These are phyloP conservation scores for Clarireedia homoeocarpa DNA, from an alignment of 2,329 filamentous ascomycete species.

Conservation along the genomic window DNA sequence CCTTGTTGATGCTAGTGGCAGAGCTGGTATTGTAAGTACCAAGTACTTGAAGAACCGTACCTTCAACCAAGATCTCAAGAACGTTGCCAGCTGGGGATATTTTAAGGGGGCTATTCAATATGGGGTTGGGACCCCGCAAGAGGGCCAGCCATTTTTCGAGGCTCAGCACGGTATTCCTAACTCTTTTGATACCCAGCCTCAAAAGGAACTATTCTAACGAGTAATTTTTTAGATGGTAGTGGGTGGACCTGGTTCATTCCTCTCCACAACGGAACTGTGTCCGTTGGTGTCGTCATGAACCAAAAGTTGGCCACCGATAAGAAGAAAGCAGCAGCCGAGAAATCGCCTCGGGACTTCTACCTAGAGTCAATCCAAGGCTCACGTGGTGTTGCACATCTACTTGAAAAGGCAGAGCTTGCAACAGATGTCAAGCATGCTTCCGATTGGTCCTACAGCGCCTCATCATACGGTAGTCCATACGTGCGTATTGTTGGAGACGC, in stretches of 20 bases:
- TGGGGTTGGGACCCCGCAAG: slow-evolving; percentile 29
- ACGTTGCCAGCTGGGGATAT: slow-evolving; percentile 42
- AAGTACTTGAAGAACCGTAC: slow-evolving; percentile 42
- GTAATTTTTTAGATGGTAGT: slow-evolving; percentile 31
- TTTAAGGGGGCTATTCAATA: slow-evolving; percentile 33
- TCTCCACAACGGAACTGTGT: slow-evolving; percentile 38
- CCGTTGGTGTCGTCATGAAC: slow-evolving; percentile 36
- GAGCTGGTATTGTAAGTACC: slow-evolving; percentile 37
- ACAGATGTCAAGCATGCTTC: no score
- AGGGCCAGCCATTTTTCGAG: slow-evolving; percentile 38
- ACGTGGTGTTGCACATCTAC: no score
- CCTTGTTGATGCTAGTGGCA: slow-evolving; percentile 41
- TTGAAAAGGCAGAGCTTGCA: no score
- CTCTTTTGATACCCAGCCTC: neutral
- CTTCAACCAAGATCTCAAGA: slow-evolving; percentile 41
- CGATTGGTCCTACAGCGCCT: no score
- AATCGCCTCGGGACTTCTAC: slow-evolving; percentile 28
- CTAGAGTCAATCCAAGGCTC: no score
- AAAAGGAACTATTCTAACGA: slow-evolving; percentile 6
- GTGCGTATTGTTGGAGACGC: no score
- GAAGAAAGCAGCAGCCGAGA: slow-evolving; percentile 30
- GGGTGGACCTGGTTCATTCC: slow-evolving; percentile 46
- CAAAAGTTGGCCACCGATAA: slow-evolving; percentile 32
- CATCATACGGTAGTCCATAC: no score
- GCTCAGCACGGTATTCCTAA: slow-evolving; percentile 27